Conservation (phyloP, 352 stramenopile genomes). For the Phytophthora litchii region DNA sequence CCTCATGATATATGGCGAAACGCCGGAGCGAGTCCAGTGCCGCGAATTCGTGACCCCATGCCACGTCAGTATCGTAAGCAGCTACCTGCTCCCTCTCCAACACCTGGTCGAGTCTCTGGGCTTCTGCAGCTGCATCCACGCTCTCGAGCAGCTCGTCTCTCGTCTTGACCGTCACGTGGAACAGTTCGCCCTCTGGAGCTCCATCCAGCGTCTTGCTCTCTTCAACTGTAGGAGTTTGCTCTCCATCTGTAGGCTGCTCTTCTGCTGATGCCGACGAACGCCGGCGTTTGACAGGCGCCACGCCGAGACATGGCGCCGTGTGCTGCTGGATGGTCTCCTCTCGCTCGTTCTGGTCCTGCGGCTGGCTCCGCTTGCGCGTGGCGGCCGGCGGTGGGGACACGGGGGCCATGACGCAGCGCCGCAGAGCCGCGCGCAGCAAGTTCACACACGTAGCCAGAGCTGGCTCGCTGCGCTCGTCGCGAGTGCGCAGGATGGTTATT, state of each 20-base stretch:
- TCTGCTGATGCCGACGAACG: conserved; percentile 27
- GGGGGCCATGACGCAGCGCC: conserved; percentile 35
- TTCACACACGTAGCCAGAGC: conserved; percentile 31
- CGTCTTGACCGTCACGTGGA: conserved; percentile 56
- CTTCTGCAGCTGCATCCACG: conserved; percentile 35
- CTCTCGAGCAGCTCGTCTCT: conserved; percentile 53
- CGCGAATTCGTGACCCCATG: conserved; percentile 49
- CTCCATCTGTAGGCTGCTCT: conserved; percentile 1
- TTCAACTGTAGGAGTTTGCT: conserved; percentile 1
- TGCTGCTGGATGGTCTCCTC: conserved; percentile 30
- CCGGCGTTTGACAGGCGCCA: conserved; percentile 35
- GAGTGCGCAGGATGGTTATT: not conserved
- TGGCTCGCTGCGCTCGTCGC: not conserved
- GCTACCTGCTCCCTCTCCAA: conserved; percentile 12
- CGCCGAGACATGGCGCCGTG: conserved; percentile 23
- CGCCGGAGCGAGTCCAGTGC: conserved; percentile 53
- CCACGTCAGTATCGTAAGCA: conserved; percentile 25
- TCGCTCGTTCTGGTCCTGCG: conserved; percentile 1
- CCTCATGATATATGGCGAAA: conserved; percentile 44
- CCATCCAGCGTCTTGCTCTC: conserved; percentile 44
- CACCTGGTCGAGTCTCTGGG: conserved; percentile 40
- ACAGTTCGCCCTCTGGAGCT: conserved; percentile 63
- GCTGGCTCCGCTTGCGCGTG: conserved; percentile 33
- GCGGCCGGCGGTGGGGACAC: not conserved
- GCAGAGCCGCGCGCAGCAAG: conserved; percentile 31